phyloP scores from a whole-genome alignment of 2,329 filamentous ascomycete species.

The Cyphellophora attinorum region DNA sequence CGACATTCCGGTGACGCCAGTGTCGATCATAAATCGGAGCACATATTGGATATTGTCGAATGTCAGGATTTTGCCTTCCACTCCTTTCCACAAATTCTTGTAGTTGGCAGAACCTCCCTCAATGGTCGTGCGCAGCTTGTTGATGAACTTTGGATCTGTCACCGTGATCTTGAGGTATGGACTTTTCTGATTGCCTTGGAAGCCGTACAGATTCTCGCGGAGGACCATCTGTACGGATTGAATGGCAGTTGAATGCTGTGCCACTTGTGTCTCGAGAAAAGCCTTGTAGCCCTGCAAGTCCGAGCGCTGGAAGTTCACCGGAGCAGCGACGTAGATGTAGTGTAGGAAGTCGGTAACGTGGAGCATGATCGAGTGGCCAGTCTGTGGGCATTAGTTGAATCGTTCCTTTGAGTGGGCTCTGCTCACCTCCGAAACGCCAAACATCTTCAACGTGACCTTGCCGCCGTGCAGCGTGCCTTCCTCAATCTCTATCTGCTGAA shows the following conservation, averaged over 20 bases:
- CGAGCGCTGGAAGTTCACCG: conserved; percentile 64
- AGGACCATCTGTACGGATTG: conserved; percentile 72
- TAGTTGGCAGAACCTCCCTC: conserved; percentile 74
- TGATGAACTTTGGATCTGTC: conserved; percentile 77
- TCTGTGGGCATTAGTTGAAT: conserved; percentile 24
- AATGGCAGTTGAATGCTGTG: conserved; percentile 64
- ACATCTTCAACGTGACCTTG: conserved; percentile 73
- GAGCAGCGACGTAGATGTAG: conserved; percentile 89
- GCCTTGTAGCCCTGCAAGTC: conserved; percentile 71
- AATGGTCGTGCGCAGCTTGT: conserved; percentile 63
- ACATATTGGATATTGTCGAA: conserved; percentile 97
- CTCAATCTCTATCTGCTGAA: conserved; percentile 92
- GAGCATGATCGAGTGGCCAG: conserved; percentile 81
- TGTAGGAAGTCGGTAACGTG: conserved; percentile 95
- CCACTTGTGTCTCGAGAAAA: conserved; percentile 70
- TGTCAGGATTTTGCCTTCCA: conserved; percentile 66
- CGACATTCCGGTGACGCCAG: conserved; percentile 87
- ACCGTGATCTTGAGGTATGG: conserved; percentile 92
- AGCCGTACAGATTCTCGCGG: conserved; percentile 86
- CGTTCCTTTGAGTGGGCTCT: not conserved
- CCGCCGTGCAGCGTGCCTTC: conserved; percentile 76
- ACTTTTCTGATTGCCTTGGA: conserved; percentile 84
- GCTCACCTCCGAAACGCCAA: conserved; percentile 73
- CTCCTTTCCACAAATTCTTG: conserved; percentile 75
- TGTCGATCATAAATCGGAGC: conserved; percentile 95